phyloP scores from a whole-genome alignment of 108 stramenopile species.

The Skeletonema grethae region DNA sequence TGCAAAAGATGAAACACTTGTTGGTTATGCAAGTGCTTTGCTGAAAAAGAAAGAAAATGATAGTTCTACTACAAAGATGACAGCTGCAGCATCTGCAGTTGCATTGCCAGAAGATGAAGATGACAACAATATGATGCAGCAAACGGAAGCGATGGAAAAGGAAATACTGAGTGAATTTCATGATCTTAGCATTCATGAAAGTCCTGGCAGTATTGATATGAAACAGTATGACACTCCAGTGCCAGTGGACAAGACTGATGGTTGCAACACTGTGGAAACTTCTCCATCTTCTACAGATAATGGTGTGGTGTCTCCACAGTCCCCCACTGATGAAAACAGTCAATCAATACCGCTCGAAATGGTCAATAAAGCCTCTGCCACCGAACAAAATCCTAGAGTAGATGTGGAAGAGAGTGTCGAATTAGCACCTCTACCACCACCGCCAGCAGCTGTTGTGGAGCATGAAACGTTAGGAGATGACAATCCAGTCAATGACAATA shows the following conservation, averaged over 20 bases:
- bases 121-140: slow-evolving; percentile 14
- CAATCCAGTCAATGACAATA: background rate
- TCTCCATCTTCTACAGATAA: slow-evolving; percentile 11
- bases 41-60: slow-evolving; percentile 30
- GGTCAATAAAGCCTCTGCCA: background rate
- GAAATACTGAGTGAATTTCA: slow-evolving; percentile 43
- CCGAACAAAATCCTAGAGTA: background rate
- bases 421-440: background rate
- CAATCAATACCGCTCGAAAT: background rate
- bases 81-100: slow-evolving; percentile 5
- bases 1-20: slow-evolving; percentile 6
- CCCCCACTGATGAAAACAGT: background rate
- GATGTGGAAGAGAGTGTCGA: background rate
- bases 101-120: slow-evolving; percentile 12
- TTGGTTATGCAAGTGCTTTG: slow-evolving; percentile 46
- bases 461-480: background rate
- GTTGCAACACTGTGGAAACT: slow-evolving; percentile 4
- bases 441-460: background rate
- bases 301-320: background rate
- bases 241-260: slow-evolving; percentile 8
- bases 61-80: background rate
- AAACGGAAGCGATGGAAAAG: slow-evolving; percentile 32
- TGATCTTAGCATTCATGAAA: slow-evolving; percentile 29
- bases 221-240: slow-evolving; percentile 1
- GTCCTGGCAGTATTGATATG: background rate